phyloP scores from a whole-genome alignment of 2,329 filamentous ascomycete genomes.

The Xylariaceae sp. region DNA sequence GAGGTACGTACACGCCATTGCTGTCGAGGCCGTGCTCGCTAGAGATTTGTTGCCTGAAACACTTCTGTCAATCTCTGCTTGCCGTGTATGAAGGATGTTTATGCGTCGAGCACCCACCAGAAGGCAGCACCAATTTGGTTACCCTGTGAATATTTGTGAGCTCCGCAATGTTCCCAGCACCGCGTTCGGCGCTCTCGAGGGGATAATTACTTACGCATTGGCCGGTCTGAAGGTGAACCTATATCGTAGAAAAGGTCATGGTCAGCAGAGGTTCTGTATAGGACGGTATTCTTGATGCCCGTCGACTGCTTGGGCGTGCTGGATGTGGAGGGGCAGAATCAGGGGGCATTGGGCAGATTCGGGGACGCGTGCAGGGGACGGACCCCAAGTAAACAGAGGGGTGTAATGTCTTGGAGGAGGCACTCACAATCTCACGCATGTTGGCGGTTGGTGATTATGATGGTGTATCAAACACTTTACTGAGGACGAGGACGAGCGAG shows the following conservation, averaged over 20 bases:
- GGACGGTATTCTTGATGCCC: not conserved
- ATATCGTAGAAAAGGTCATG: constrained; percentile 35
- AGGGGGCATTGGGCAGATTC: constrained; percentile 20
- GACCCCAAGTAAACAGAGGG: constrained; percentile 20
- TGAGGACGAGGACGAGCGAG: constrained; percentile 21
- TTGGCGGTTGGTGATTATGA: constrained; percentile 38
- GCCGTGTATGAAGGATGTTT: not conserved
- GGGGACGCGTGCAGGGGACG: constrained; percentile 29
- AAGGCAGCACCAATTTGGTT: constrained; percentile 99
- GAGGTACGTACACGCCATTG: constrained; percentile 77
- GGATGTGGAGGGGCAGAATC: constrained; percentile 23
- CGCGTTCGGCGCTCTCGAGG: constrained; percentile 21
- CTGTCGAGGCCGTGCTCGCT: constrained; percentile 95
- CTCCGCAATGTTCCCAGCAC: constrained; percentile 10
- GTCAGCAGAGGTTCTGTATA: not conserved
- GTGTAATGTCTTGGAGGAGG: constrained; percentile 10
- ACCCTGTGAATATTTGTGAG: constrained; percentile 59
- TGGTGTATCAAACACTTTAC: constrained; percentile 18
- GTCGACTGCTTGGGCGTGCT: not conserved
- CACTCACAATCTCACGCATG: constrained; percentile 72
- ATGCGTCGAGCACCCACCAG: constrained; percentile 58
- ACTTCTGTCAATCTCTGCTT: constrained; percentile 32
- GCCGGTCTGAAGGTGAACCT: constrained; percentile 99
- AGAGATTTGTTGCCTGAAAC: constrained; percentile 69
- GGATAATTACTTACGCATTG: constrained; percentile 76